Base-by-base conservation (phyloP, 1,284 basidiomycete genomes). In the Limonomyces culmigenus region DNA sequence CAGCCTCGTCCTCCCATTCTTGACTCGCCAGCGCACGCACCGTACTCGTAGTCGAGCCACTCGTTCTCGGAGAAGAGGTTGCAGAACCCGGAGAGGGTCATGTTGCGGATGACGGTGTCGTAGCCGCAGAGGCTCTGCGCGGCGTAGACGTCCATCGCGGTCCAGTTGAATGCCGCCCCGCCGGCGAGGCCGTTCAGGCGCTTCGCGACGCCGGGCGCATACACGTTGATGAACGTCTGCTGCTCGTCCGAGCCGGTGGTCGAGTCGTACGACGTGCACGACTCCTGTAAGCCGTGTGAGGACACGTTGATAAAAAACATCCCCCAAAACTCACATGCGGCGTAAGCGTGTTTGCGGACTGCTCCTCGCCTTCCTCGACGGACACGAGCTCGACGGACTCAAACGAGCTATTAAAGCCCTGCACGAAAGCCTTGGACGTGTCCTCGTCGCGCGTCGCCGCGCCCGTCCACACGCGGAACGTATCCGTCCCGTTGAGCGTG, bases 91-190 rank as follows among this genome's bases (percentile, higher is more conserved):
- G 11, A 13, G 32, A 43, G 38, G 21, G 39, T 44, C 8, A 21
- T 19, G 34, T 46, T 48, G 10, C 42, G 36, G 36, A 46, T 46
- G 36, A 48, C 45, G 25, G 38, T 42, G 32, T 48, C 45, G 27
- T 48, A 48, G 3, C 46, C 45, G 37, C 46, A 48, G 10, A 46
- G 37, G 27, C 44, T 38, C 38, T 45, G 45, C 43, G 45, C 44
- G 34, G 41, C 46, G 29, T 39, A 35, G 29, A 48, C 36, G 36
- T 46, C 45, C 17, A 34, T 38, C 2, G 39, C 34, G 11, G 46
- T 47, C 34, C 46, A 47, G 38, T 46, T 47, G 35, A 47, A 47
- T 2, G 39, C 39, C 1, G 46, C 43, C n/a, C n/a, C n/a, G 15
- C 40, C 41, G 2, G 33, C 40, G 27, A 19, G 21, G 11, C 27